A percentile compares a stretch with the other conserved stretches of the same genome.
phyloP scores from a whole-genome alignment of 495 filamentous ascomycete genomes.

The Aspergillus biplanus region DNA sequence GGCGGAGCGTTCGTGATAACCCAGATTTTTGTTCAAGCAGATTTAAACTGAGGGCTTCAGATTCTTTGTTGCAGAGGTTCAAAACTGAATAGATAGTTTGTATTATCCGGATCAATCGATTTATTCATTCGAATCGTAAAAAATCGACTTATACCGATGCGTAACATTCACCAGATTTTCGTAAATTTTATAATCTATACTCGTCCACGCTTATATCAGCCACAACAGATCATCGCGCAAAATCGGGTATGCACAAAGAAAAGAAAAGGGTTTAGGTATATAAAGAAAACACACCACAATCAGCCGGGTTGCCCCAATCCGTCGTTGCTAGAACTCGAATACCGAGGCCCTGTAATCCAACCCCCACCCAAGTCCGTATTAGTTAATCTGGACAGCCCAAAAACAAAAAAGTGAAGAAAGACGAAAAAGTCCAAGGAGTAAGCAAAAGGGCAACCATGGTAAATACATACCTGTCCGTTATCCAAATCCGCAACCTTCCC shows the following conservation, averaged over 20 bases:
- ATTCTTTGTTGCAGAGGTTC: background rate
- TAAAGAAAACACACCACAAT: slow-evolving; percentile 35
- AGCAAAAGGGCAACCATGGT: background rate
- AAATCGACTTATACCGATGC: slow-evolving; percentile 80
- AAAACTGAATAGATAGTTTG: background rate
- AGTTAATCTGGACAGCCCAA: background rate
- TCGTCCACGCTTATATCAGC: slow-evolving; percentile 1
- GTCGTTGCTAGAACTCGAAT: slow-evolving; percentile 74
- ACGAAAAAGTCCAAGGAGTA: background rate
- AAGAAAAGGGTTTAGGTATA: slow-evolving; percentile 13
- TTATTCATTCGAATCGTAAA: slow-evolving; percentile 60
- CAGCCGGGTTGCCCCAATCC: slow-evolving; percentile 70
- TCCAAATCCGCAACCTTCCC: slow-evolving; percentile 77
- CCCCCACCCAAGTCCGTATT: background rate
- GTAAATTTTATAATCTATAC: slow-evolving; percentile 76
- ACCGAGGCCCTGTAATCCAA: slow-evolving; percentile 59
- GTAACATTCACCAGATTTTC: slow-evolving; percentile 87
- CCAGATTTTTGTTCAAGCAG: background rate
- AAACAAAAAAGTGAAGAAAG: background rate
- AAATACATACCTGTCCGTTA: slow-evolving; percentile 40
- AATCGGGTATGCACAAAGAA: slow-evolving; percentile 10
- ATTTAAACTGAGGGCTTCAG: background rate
- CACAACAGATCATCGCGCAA: background rate
- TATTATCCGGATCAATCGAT: slow-evolving; percentile 8
- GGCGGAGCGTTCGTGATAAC: no score